A percentile compares a stretch with the other conserved stretches of the same genome.
Conservation (phyloP, 2,329 filamentous ascomycete genomes). For the Trichoderma hamatum region DNA sequence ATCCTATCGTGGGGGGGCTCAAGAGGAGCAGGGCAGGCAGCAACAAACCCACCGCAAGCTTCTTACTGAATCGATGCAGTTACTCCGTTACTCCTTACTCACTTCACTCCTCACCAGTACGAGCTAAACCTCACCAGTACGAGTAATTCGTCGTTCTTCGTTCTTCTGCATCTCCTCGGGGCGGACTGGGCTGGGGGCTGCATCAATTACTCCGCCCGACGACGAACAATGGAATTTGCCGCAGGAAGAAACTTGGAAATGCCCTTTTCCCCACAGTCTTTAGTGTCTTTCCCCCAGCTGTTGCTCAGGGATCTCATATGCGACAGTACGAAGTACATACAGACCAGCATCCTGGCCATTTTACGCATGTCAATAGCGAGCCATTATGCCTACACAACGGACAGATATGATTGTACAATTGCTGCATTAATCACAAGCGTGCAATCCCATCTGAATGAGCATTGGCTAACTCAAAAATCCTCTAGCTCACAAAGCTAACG, state of each 20-base stretch:
- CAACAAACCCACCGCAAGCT: neutral
- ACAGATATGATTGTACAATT: neutral
- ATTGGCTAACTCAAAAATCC: slow-evolving; percentile 11
- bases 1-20: slow-evolving; percentile 14
- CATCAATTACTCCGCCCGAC: slow-evolving; percentile 8
- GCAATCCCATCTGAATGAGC: neutral
- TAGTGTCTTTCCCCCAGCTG: neutral
- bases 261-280: neutral
- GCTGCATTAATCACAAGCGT: neutral
- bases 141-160: neutral
- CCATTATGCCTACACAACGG: neutral
- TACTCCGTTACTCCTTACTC: neutral
- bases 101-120: neutral
- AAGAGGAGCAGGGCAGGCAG: slow-evolving; percentile 1
- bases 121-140: neutral
- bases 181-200: slow-evolving; percentile 8
- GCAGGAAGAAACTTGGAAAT: slow-evolving; percentile 4
- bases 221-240: neutral
- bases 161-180: neutral
- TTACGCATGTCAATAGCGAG: neutral
- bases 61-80: neutral
- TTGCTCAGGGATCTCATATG: slow-evolving; percentile 4
- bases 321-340: neutral
- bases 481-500: slow-evolving; percentile 11
- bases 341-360: neutral